A percentile compares a stretch with the other conserved stretches of the same genome.
These are phyloP conservation scores for Zizania palustris DNA, from an alignment of 202 grass and related monocot species.

Conservation along the genomic window DNA sequence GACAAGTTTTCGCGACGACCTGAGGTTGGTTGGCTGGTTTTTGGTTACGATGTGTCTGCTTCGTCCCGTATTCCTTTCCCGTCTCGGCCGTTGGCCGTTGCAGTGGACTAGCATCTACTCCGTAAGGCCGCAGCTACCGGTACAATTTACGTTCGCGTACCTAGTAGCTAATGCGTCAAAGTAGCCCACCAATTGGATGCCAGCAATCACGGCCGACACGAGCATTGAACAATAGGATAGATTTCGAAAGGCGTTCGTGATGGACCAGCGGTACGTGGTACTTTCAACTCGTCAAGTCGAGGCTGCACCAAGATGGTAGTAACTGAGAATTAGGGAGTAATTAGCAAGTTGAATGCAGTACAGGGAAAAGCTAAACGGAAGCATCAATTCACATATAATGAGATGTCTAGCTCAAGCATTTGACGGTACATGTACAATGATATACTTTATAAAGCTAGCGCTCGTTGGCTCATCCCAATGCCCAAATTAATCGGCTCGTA, in stretches of 20 bases:
- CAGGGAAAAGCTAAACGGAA: constrained; percentile 5
- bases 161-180: background rate
- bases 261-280: background rate
- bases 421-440: constrained; percentile 42
- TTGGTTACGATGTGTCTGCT: constrained; percentile 24
- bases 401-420: constrained; percentile 46
- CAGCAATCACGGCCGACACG: constrained; percentile 34
- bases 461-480: constrained; percentile 38
- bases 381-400: constrained; percentile 51
- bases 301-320: background rate
- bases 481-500: constrained; percentile 47
- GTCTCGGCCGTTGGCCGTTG: constrained; percentile 8
- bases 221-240: constrained; percentile 39
- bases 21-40: background rate
- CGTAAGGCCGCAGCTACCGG: background rate
- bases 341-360: constrained; percentile 12
- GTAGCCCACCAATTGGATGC: constrained; percentile 1
- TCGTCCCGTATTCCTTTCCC: constrained; percentile 7
- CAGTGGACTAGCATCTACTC: background rate
- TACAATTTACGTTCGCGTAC: background rate
- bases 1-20: background rate
- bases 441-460: constrained; percentile 22
- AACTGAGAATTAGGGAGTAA: background rate
- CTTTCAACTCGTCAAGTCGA: background rate
- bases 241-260: constrained; percentile 24